These are phyloP conservation scores for Collybia sordida DNA, from an alignment of 768 basidiomycete genomes.

Conservation along the genomic window DNA sequence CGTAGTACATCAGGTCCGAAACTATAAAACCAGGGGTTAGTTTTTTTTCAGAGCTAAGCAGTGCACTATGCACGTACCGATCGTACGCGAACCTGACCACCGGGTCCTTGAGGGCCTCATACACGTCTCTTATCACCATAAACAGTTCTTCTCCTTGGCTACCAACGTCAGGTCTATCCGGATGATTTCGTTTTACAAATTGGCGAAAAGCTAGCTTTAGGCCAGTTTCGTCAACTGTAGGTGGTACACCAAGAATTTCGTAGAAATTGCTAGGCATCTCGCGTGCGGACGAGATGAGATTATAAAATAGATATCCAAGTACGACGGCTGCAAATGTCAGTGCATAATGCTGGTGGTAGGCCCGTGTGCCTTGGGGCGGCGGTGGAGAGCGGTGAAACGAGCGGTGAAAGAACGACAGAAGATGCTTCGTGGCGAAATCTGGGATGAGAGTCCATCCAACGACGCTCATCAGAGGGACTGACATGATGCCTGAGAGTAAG, in stretches of 20 bases:
- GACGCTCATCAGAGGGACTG: constrained; percentile 37
- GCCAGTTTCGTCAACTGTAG: constrained; percentile 61
- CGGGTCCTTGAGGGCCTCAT: constrained; percentile 78
- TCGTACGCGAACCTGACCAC: constrained; percentile 84
- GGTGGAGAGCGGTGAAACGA: constrained; percentile 26
- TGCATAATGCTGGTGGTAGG: constrained; percentile 59
- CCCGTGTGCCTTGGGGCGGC: constrained; percentile 27
- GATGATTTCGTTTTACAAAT: constrained; percentile 75
- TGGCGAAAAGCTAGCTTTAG: constrained; percentile 73
- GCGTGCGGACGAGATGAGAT: constrained; percentile 54
- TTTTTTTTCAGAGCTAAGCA: not conserved
- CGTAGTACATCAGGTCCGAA: constrained; percentile 73
- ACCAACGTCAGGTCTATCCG: constrained; percentile 67
- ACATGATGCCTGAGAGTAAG: constrained; percentile 11
- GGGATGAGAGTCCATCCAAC: constrained; percentile 71
- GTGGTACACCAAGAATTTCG: constrained; percentile 63
- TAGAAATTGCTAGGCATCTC: constrained; percentile 74
- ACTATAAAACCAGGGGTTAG: constrained; percentile 33
- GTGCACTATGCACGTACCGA: constrained; percentile 40
- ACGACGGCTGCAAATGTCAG: constrained; percentile 63
- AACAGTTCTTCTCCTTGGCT: constrained; percentile 61
- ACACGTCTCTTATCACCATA: constrained; percentile 69
- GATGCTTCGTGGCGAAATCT: constrained; percentile 53
- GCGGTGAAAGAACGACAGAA: constrained; percentile 47
- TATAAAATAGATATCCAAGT: constrained; percentile 66